Conservation (phyloP, 2,329 filamentous ascomycete genomes). For the Phaeosphaeriaceae sp. region DNA sequence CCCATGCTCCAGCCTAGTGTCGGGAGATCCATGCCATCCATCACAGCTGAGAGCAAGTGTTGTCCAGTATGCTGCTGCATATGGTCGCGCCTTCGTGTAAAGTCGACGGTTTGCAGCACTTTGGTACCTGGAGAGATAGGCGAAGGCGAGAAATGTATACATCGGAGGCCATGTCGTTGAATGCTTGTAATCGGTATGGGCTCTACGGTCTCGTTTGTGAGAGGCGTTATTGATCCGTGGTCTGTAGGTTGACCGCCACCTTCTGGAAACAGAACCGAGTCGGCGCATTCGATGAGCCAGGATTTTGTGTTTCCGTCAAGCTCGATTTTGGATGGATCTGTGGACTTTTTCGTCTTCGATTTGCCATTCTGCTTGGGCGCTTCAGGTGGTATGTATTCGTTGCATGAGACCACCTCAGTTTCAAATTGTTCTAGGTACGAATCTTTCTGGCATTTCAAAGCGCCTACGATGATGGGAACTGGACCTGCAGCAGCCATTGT, state of each 20-base stretch:
- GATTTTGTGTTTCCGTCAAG: conserved; percentile 18
- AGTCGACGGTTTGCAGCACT: conserved; percentile 38
- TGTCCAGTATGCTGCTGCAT: conserved; percentile 48
- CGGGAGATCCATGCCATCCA: conserved; percentile 38
- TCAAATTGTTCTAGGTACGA: conserved; percentile 40
- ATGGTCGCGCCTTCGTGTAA: conserved; percentile 39
- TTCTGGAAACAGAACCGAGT: conserved; percentile 44
- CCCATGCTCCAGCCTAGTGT: conserved; percentile 44
- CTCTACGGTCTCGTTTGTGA: conserved; percentile 17
- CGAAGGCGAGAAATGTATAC: conserved; percentile 83
- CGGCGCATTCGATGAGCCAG: conserved; percentile 41
- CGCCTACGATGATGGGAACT: conserved; percentile 36
- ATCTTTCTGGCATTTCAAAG: conserved; percentile 40
- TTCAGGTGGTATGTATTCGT: conserved; percentile 33
- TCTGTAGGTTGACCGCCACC: conserved; percentile 44
- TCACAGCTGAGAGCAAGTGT: conserved; percentile 42
- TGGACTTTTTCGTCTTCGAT: conserved; percentile 36
- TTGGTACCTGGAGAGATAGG: conserved; percentile 76
- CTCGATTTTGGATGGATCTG: conserved; percentile 29
- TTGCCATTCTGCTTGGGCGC: conserved; percentile 23
- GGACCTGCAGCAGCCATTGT: conserved; percentile 25
- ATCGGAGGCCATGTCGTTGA: conserved; percentile 60
- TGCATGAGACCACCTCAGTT: conserved; percentile 41
- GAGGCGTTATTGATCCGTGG: conserved; percentile 34
- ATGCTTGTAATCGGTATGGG: conserved; percentile 37